Evolutionary conservation across 352 stramenopile species (phyloP).

Genomic region (Pythium oligandrum): DNA sequence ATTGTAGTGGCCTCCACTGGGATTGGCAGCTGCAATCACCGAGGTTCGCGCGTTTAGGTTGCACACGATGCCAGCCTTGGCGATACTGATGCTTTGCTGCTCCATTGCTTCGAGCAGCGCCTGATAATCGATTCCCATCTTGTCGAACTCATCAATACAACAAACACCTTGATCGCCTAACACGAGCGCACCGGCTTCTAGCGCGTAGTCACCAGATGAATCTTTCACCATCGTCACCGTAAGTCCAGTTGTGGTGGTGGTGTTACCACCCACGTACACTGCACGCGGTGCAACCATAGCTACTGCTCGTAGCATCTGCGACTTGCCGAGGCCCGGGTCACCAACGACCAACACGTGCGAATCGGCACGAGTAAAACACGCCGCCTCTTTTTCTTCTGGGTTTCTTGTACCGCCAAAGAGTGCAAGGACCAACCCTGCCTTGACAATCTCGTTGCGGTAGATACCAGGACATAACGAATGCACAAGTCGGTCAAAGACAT

Average conservation of each 20-base stretch:
- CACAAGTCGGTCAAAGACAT: slow-evolving; percentile 90
- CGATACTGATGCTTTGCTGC: slow-evolving; percentile 93
- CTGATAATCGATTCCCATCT: slow-evolving; percentile 84
- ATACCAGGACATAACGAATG: slow-evolving; percentile 92
- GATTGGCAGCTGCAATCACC: slow-evolving; percentile 95
- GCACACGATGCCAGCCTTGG: slow-evolving; percentile 82
- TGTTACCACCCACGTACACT: slow-evolving; percentile 95
- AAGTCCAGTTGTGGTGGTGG: slow-evolving; percentile 88
- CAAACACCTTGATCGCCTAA: slow-evolving; percentile 90
- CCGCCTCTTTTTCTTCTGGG: slow-evolving; percentile 23
- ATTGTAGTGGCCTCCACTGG: slow-evolving; percentile 92
- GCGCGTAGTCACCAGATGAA: slow-evolving; percentile 72
- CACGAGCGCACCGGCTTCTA: slow-evolving; percentile 85
- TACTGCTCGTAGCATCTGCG: slow-evolving; percentile 84
- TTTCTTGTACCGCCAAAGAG: slow-evolving; percentile 86
- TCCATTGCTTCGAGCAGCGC: slow-evolving; percentile 96
- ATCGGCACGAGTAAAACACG: slow-evolving; percentile 72
- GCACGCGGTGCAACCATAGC: slow-evolving; percentile 82
- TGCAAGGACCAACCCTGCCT: slow-evolving; percentile 88
- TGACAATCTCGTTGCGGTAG: slow-evolving; percentile 94
- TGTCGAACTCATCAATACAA: slow-evolving; percentile 97
- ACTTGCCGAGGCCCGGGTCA: slow-evolving; percentile 93
- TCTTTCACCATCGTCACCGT: slow-evolving; percentile 93
- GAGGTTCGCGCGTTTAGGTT: slow-evolving; percentile 89
- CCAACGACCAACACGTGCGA: slow-evolving; percentile 93